Base-by-base conservation (phyloP, 2,329 filamentous ascomycete genomes). In the Pseudogymnoascus sp. region DNA sequence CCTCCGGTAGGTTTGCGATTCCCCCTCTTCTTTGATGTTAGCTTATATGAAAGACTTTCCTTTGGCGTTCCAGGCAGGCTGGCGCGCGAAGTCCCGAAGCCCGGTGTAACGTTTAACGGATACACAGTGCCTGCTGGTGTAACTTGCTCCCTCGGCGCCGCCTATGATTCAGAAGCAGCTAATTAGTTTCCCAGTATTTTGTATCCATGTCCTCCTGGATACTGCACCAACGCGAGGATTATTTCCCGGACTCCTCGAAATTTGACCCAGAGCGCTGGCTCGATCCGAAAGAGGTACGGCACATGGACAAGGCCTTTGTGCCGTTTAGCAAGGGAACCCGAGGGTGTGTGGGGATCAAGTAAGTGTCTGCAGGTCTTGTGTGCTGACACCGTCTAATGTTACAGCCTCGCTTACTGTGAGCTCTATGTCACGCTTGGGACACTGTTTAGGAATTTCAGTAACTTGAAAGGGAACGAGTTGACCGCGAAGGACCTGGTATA, bases 231-330 rank as follows among this genome's bases (percentile, higher is more conserved):
- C 68, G 74, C 59, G 63, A 68, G 14, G 60, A 65, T 3, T 60
- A 72, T 33, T 77, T 74, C 61, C 70, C 71, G 1, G 57, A 73
- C 6, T 66, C 75, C 0, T 63, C 65, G 8, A 67, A 58, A 12
- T 77, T 77, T 62, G 67, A 71, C 18, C 75, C 74, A 0, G 64
- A 67, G 12, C 70, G 75, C 16, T 77, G 75, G 74, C 2, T 63
- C 3, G 61, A 63, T 33, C 63, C 59, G 6, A 30, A 18, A 9
- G 50, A 63, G 36, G 47, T 60, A 57, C 67, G 4, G 62, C 69
- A 33, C 61, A 65, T 67, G 43, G 63, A 76, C 18, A 70, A 67
- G 57, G 71, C 73, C 50, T 69, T 76, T 39, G 70, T 76, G 11
- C 65, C 74, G 6, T 65, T 65, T n/a, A 20, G 57, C 6, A 63